Conservation (phyloP, 2,329 filamentous ascomycete species). For the Nemania sp. region DNA sequence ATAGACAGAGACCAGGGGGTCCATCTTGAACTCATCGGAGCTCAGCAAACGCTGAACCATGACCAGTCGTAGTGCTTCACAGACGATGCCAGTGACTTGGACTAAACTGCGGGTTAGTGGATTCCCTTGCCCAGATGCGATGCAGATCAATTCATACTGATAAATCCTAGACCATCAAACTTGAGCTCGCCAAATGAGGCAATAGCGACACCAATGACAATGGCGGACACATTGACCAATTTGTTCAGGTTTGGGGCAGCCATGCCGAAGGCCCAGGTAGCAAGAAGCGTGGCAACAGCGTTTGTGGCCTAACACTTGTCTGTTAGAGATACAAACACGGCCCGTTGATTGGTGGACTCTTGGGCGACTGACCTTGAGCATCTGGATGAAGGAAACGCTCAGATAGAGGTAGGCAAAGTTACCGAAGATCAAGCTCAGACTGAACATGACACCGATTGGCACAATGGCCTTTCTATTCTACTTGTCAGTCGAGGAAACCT, state of each 20-base stretch:
- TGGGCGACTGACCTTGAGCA: conserved; percentile 58
- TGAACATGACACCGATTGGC: conserved; percentile 70
- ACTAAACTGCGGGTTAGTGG: conserved; percentile 43
- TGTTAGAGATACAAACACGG: neutral
- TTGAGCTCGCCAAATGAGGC: conserved; percentile 68
- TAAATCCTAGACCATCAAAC: conserved; percentile 68
- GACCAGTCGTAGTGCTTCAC: conserved; percentile 80
- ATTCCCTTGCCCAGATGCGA: neutral
- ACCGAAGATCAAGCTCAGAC: conserved; percentile 67
- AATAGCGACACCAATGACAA: conserved; percentile 58
- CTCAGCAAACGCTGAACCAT: conserved; percentile 86
- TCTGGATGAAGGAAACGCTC: conserved; percentile 72
- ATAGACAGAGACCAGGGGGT: conserved; percentile 72
- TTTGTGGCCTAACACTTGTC: conserved; percentile 57
- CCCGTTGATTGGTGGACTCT: conserved; percentile 29
- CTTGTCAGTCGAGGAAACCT: conserved; percentile 7
- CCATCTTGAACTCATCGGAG: conserved; percentile 82
- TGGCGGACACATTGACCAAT: conserved; percentile 56
- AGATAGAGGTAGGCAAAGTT: conserved; percentile 73
- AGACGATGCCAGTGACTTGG: conserved; percentile 76
- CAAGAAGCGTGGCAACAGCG: conserved; percentile 68
- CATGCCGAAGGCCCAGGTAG: conserved; percentile 64
- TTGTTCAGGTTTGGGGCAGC: conserved; percentile 53
- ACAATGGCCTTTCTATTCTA: conserved; percentile 58
- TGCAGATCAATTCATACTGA: conserved; percentile 39